Base-by-base conservation (phyloP, 2,329 filamentous ascomycete species). In the Diplocarpon mali region DNA sequence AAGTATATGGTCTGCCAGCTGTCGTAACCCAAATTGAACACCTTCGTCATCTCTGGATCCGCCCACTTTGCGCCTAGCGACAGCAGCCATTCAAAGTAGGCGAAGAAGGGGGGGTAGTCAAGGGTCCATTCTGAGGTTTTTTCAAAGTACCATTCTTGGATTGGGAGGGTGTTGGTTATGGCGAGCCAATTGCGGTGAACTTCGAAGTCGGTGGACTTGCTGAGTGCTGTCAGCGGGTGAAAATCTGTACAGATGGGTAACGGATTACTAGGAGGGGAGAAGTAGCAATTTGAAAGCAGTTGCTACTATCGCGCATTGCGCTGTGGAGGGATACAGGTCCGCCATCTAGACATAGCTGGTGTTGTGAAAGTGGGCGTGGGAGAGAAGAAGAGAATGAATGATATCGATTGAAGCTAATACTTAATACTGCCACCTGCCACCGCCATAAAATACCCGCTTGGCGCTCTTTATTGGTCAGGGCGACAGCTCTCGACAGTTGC, bases 61-160 rank as follows among this genome's bases (percentile, higher is more conserved):
- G 78, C 73, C 61, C 85, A 76, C 53, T 71, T 76, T 20, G 89
- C 92, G 46, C 80, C 70, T 58, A 92, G 85, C 38, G 90, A 92
- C 57, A 98, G 73, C 36, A 80, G 63, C 87, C 87, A 96, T 72
- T 98, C 92, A 67, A 96, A 95, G 63, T 85, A 89, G 55, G 92
- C 92, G 62, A 98, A 98, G 68, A 96, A 95, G 7, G 92, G 92
- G 28, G 92, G 92, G 63, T 98, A 98, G 68, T 98, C 92, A 60
- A 98, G 81, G 0, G 92, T 98, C 92, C 92, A 98, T 86, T 96
- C 87, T 47, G 92, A 98, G 2, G 89, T 95, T 68, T 89, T 83
- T 72, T 98, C 92, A 62, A 83, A 89, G 67, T 98, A 98, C 92
- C 92, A 98, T 55, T 93, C 73, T 64, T 84, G 79, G 40, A 89